Base-by-base conservation (phyloP, 192 early-diverging fungal genomes). In the Coemansia sp. region DNA sequence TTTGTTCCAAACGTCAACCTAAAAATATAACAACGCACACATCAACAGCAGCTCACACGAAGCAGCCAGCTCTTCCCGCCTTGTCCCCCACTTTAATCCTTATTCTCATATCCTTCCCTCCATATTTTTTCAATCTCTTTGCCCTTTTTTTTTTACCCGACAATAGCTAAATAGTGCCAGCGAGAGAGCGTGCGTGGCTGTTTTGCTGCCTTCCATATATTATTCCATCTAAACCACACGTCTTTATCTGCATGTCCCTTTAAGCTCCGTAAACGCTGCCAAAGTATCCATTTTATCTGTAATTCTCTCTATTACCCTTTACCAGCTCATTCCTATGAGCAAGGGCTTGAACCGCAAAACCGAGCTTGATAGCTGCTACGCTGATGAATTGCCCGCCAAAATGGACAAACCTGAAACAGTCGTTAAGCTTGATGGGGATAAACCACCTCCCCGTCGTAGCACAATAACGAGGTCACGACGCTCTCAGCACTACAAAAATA, bases 371-470 rank as follows among this genome's bases (percentile, higher is more conserved):
- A 21, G 52, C 49, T 20, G 48, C 25, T 71, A 71, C 63, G 63
- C 45, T 33, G 49, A 71, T 35, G 62, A 37, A 46, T 61, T 71
- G 70, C 70, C 70, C 31, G 52, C 53, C 25, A 75, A 35, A 56
- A 51, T 59, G 40, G 64, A 70, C 29, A 61, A 74, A 10, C 33
- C 35, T 28, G 63, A 55, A 43, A 61, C 59, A 6, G n/a, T 62
- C 26, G 60, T 62, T 35, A 18, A 57, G 18, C 55, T 57, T 21
- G 31, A 9, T 18, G 46, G 18, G 26, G 34, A 34, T 30, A n/a
- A n/a, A n/a, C n/a, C n/a, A n/a, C 4, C 21, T 45, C 48, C 35
- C 20, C 25, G 13, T 29, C 58, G 49, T 10, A 52, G 30, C 45
- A 34, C 9, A 59, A 7, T n/a, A 46, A 39, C 40, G 9, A 18